Evolutionary conservation across 2,329 filamentous ascomycete species (phyloP).

Genomic region (Aspergillus ustus): DNA sequence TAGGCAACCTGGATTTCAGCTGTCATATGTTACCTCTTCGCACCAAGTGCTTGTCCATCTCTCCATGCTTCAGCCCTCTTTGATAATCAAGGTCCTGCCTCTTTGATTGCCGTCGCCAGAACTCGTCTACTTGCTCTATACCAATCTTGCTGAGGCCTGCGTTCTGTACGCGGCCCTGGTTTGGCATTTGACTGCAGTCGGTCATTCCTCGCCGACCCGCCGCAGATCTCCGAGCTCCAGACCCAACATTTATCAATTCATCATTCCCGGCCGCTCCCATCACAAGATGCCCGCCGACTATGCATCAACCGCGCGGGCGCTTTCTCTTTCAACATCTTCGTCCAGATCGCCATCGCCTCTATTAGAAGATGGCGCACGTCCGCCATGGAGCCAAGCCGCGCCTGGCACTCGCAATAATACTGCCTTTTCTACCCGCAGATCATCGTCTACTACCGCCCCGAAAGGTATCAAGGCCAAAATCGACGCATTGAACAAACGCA

Average conservation of each 20-base stretch:
- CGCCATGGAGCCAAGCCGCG: constrained; percentile 57
- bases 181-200: constrained; percentile 2
- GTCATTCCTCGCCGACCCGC: constrained; percentile 13
- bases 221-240: constrained; percentile 17
- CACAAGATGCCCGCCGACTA: constrained; percentile 54
- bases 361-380: constrained; percentile 45
- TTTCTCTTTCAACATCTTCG: constrained; percentile 56
- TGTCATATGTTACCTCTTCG: constrained; percentile 4
- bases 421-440: constrained; percentile 38
- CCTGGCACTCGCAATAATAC: constrained; percentile 47
- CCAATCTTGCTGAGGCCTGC: background rate
- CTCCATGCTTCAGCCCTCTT: constrained; percentile 14
- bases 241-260: background rate
- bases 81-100: constrained; percentile 12
- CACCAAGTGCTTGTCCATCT: constrained; percentile 8
- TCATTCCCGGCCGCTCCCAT: background rate
- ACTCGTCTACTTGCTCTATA: background rate
- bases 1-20: constrained; percentile 7
- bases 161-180: background rate
- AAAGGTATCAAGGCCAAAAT: constrained; percentile 45
- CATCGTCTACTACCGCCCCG: constrained; percentile 33
- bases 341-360: constrained; percentile 52
- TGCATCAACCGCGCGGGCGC: constrained; percentile 56
- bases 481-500: constrained; percentile 38
- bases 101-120: constrained; percentile 4